These are phyloP conservation scores for Phaeoacremonium minimum DNA, from an alignment of 2,329 filamentous ascomycete genomes.

Conservation along the genomic window DNA sequence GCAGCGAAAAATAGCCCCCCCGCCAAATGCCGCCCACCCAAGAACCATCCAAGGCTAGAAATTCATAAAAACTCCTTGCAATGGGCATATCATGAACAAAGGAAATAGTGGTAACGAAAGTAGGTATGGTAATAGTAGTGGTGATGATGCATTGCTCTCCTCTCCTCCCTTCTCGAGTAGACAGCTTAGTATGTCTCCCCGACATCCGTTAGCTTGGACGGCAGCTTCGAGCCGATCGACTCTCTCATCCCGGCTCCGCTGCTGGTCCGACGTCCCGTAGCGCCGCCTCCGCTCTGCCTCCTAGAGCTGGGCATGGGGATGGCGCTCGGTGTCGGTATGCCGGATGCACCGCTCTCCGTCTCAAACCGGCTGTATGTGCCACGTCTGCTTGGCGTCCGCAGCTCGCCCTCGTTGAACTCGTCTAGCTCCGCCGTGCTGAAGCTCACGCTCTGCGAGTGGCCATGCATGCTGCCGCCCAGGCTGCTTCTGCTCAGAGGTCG, in stretches of 20 bases:
- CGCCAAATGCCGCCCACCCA: no score
- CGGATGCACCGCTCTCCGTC: conserved; percentile 28
- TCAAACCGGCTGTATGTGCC: conserved; percentile 49
- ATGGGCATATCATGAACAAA: conserved; percentile 2
- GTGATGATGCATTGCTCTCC: no score
- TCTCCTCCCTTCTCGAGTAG: no score
- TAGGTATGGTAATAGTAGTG: no score
- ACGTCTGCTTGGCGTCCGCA: conserved; percentile 50
- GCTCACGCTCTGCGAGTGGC: conserved; percentile 52
- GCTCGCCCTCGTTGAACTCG: conserved; percentile 35
- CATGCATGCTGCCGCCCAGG: conserved; percentile 58
- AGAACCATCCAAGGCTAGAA: conserved; percentile 1
- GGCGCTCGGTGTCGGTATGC: conserved; percentile 37
- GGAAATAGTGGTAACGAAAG: no score
- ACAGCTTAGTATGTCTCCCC: conserved; percentile 53
- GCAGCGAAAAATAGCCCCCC: no score
- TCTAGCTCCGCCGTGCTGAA: conserved; percentile 49
- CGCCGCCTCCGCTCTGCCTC: conserved; percentile 34
- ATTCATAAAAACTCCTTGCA: conserved; percentile 1
- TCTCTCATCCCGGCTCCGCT: conserved; percentile 9
- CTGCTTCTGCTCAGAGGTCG: conserved; percentile 63
- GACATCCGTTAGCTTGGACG: conserved; percentile 1
- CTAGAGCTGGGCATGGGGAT: conserved; percentile 41
- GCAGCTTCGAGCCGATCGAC: conserved; percentile 1
- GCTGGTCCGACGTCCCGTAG: conserved; percentile 11